Base-by-base conservation (phyloP, 768 basidiomycete species). In the Cystoderma amianthinum region DNA sequence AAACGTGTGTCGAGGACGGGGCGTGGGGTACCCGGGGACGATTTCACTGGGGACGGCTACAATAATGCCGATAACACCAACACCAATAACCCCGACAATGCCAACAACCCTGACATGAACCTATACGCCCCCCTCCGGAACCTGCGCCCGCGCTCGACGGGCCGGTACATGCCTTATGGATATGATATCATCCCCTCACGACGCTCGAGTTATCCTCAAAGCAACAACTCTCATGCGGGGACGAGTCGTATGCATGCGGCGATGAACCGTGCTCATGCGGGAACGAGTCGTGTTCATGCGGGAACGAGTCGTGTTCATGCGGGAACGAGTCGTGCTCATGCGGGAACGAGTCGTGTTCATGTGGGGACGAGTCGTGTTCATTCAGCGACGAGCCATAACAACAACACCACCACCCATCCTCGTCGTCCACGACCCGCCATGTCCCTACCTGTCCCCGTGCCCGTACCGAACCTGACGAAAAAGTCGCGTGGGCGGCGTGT, bases 401-500 rank as follows among this genome's bases (percentile, higher is more conserved):
- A n/a, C n/a, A 28, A 28, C 25, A 28, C 25, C 7, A 28, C n/a
- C 25, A 28, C 7, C 25, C 7, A n/a, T n/a, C 7, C 7, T 7
- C 58, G 62, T 49, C 64, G 63, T 35, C 44, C 60, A 11, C 63
- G 72, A 22, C 54, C 59, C 19, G 34, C 53, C 2, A 45, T 52
- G 4, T 64, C 60, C 19, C 55, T 77, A 3, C 74, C 73, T 18
- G 57, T 78, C 13, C 82, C 81, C 32, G 60, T 82, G 7, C 80
- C 81, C 21, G 71, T 83, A 3, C 81, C 81, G 1, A 76, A 82
- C 55, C 68, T 84, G 32, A 84, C 72, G 10, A 84, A 84, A 61
- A 82, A 82, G 49, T 78, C 76, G 33, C 67, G 82, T n/a, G 82
- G 82, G 9, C 68, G 82, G 15, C 62, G 79, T 23, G 82, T 84